Evolutionary conservation across 2,329 filamentous ascomycete species (phyloP), one percentile per base, ranked within the genome.

Genomic region (Claviceps cyperi): DNA sequence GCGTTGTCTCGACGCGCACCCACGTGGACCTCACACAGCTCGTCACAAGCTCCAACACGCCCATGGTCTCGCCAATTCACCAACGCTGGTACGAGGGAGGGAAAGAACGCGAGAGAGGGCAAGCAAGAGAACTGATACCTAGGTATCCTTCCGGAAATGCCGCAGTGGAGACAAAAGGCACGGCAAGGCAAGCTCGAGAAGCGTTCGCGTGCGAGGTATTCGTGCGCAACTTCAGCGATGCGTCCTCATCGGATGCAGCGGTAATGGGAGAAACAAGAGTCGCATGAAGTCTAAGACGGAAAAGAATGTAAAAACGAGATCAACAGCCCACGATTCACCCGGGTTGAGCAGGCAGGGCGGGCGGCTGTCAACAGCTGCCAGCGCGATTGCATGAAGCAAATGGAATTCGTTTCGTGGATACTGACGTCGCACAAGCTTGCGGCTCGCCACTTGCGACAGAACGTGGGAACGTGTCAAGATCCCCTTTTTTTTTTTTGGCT

Each of bases 1-100:
- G 69, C 14, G 66, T 67, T 19, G 67, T 65, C 50, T 60, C 59
- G 37, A 65, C 56, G 57, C 65, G 65, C 7, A 59, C 59, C 54
- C 60, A 65, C n/a, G 69, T 56, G 44, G 64, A 60, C 51, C 57
- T 57, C 50, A 67, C 52, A 52, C 67, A 59, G 51, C 60, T 63
- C 52, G 59, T 57, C 28, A 72, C 59, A 22, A 66, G 58, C 48
- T 63, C 57, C 39, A 17, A 40, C 32, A 61, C 49, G n/a, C 52
- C 51, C 51, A 58, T 56, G 37, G 43, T 46, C 14, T 24, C 41
- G 46, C 53, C 40, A 47, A 40, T 43, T 11, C 28, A 32, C 28
- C 28, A 32, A 32, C 9, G 28, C 9, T 32, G 7, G 28, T 4
- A 11, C 28, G 28, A 32, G 9, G 9, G 9, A 22, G 22, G 22